phyloP scores from a whole-genome alignment of 2,329 filamentous ascomycete species.

The Fusarium sarcochroum region DNA sequence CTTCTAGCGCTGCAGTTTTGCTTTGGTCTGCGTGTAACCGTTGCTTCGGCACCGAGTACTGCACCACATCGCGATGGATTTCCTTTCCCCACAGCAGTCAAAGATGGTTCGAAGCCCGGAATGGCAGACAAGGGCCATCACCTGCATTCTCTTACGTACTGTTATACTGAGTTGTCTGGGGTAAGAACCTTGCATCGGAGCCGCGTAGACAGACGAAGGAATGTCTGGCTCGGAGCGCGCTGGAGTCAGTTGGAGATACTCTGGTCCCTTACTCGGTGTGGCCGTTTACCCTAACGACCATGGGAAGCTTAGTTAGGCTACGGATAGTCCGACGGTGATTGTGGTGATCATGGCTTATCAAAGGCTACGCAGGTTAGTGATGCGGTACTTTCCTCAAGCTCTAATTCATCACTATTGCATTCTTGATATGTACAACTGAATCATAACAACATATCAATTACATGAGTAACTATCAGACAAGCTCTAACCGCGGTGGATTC shows the following conservation, averaged over 20 bases:
- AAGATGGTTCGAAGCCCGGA: constrained; percentile 23
- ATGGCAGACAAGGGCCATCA: not conserved
- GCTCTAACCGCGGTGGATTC: constrained; percentile 21
- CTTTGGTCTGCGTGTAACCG: constrained; percentile 8
- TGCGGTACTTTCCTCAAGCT: not conserved
- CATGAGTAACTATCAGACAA: not conserved
- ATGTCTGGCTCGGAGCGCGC: constrained; percentile 15
- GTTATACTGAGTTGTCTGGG: constrained; percentile 17
- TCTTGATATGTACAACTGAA: too few species aligned
- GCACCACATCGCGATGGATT: not conserved
- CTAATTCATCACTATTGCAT: not conserved
- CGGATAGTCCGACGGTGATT: constrained; percentile 14
- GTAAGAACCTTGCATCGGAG: constrained; percentile 28
- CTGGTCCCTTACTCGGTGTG: not conserved
- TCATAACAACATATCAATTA: not conserved
- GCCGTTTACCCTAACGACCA: not conserved
- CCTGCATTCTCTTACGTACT: constrained; percentile 27
- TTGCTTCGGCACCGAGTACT: constrained; percentile 13
- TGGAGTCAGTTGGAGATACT: constrained; percentile 11
- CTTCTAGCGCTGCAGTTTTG: constrained; percentile 3
- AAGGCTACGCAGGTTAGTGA: constrained; percentile 5
- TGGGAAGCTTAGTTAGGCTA: not conserved
- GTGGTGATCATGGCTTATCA: constrained; percentile 14
- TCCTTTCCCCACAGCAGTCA: constrained; percentile 32
- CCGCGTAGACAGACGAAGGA: constrained; percentile 5